These are phyloP conservation scores for Acer campestre DNA, from an alignment of 345 rosid species.

Conservation along the genomic window DNA sequence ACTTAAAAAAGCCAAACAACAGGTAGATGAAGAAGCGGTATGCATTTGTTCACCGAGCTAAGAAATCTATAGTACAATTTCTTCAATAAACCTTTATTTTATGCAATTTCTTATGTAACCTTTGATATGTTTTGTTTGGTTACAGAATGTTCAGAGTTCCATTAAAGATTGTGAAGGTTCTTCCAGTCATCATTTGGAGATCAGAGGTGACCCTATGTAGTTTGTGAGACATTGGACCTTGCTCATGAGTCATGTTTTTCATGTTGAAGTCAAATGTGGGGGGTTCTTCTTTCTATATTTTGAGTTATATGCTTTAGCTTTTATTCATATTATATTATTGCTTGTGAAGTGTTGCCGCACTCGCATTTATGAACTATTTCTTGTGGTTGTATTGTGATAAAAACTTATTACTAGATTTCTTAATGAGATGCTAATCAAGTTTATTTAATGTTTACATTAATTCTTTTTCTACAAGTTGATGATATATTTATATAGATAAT, in stretches of 20 bases:
- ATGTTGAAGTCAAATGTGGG: neutral
- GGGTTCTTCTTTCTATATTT: neutral
- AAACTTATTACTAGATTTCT: no score
- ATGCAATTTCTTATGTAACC: neutral
- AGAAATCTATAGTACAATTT: no score
- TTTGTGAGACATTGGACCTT: neutral
- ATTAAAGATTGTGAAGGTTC: neutral
- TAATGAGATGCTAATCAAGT: no score
- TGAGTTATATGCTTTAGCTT: neutral
- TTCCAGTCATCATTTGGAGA: neutral
- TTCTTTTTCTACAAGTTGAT: no score
- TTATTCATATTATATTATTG: neutral
- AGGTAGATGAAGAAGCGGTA: no score
- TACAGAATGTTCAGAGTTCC: neutral
- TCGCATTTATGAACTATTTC: no score
- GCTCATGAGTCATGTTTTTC: neutral
- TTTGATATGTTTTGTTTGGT: neutral
- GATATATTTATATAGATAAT: no score
- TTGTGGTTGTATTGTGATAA: neutral
- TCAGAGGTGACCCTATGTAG: neutral
- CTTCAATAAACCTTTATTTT: neutral
- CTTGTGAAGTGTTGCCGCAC: neutral
- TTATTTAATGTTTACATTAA: no score
- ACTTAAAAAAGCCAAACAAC: no score
- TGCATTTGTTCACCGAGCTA: no score